Evolutionary conservation across 495 filamentous ascomycete species (phyloP).

Genomic region (Aspergillus mulundensis): DNA sequence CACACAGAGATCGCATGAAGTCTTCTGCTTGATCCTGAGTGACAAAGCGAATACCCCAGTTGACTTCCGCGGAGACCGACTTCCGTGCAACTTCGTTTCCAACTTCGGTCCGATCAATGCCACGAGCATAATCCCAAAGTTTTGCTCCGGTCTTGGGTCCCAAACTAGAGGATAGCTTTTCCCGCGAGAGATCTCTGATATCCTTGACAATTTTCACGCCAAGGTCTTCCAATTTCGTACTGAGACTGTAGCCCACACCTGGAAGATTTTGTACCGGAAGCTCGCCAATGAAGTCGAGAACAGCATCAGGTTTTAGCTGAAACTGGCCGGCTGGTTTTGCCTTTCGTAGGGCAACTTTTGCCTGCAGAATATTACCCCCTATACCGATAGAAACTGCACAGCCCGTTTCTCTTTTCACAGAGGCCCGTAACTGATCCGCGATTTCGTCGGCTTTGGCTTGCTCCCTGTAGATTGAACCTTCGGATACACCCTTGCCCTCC

Average conservation of each 20-base stretch:
- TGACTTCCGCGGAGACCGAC: constrained; percentile 93
- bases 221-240: constrained; percentile 80
- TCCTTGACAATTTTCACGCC: constrained; percentile 79
- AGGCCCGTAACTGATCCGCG: constrained; percentile 58
- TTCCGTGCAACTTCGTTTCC: constrained; percentile 78
- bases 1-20: constrained; percentile 77
- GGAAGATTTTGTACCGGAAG: constrained; percentile 77
- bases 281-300: constrained; percentile 69
- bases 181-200: constrained; percentile 67
- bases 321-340: constrained; percentile 95
- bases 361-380: constrained; percentile 82
- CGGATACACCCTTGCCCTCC: constrained; percentile 60
- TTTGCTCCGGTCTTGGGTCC: constrained; percentile 92
- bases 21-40: constrained; percentile 86
- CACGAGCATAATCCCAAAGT: constrained; percentile 85
- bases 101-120: constrained; percentile 82
- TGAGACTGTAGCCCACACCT: constrained; percentile 82
- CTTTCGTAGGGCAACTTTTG: constrained; percentile 84
- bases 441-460: constrained; percentile 77
- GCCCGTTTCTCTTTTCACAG: constrained; percentile 67
- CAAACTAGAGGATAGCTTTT: constrained; percentile 64
- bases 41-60: constrained; percentile 95
- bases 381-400: constrained; percentile 95
- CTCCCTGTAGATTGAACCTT: constrained; percentile 75
- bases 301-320: constrained; percentile 74